Percentiles rank a stretch among this genome's conserved stretches.
Conservation (phyloP, 352 stramenopile species). For the Globisporangium mamillatum region DNA sequence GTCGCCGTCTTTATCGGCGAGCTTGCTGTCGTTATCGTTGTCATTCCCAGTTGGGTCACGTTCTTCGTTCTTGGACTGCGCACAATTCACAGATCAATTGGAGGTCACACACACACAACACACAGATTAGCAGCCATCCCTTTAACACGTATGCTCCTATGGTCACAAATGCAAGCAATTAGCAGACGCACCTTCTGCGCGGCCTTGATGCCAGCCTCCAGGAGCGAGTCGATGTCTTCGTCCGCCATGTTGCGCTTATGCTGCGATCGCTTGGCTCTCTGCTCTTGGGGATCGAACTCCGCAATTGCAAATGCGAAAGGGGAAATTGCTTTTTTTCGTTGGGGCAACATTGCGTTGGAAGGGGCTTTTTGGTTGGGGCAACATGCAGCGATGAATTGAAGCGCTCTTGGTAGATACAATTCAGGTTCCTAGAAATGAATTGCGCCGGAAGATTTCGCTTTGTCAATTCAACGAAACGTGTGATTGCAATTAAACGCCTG, state of each 20-base stretch:
- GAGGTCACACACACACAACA: not conserved
- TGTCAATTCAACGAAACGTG: not conserved
- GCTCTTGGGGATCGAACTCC: not conserved
- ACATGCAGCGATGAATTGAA: constrained; percentile 14
- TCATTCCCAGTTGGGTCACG: not conserved
- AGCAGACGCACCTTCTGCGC: constrained; percentile 38
- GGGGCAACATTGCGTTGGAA: not conserved
- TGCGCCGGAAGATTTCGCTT: not conserved
- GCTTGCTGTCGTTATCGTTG: constrained; percentile 7
- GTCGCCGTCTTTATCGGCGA: not conserved
- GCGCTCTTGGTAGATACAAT: not conserved
- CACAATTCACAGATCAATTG: not conserved
- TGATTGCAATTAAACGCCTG: not conserved
- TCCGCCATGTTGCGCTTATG: constrained; percentile 41
- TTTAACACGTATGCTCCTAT: no score
- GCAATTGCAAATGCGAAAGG: not conserved
- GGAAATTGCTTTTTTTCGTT: constrained; percentile 8
- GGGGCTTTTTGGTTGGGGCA: not conserved
- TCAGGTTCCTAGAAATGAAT: constrained; percentile 3
- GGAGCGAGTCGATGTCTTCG: constrained; percentile 79
- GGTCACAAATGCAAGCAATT: not conserved
- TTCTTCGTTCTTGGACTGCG: constrained; percentile 7
- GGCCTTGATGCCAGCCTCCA: constrained; percentile 71
- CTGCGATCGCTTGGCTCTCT: not conserved
- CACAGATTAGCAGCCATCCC: not conserved